Base-by-base conservation (phyloP, 208 protist species). In the Acanthamoeba lenticulata region DNA sequence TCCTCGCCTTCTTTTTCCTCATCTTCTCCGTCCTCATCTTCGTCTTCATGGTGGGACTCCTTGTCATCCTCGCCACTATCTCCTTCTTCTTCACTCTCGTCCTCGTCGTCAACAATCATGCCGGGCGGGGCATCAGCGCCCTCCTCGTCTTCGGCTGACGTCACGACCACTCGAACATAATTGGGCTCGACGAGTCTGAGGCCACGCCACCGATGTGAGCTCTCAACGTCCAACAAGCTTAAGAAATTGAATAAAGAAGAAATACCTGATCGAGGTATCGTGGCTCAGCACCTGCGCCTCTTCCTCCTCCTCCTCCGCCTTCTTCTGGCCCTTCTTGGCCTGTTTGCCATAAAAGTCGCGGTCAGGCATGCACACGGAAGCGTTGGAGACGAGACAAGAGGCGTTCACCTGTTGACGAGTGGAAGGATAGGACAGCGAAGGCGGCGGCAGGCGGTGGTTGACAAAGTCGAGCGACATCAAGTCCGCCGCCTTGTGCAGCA, bases 401-500 rank as follows among this genome's bases (percentile, higher is more conserved):
- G 69, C 7, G 38, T 13, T 91, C 44, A 60, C 45, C 24, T 49
- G 19, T 24, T 49, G 21, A 44, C 7, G 27, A 3, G 11, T 17
- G 17, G 55, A 3, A 27, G 85, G 13, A 29, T 72, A 62, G 55
- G 15, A 38, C 5, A 91, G 11, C 11, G 85, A 62, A 9, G 83
- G 42, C 55, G 85, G 85, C 15, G 85, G 85, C 85, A 91, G n/a
- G 4, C 85, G 49, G 32, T 91, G 47, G 27, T 72, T 72, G 57
- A 72, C 57, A 24, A 91, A 91, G 55, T 91, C 85, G 7, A 91
- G 57, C 45, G 85, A 91, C 34, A 36, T 34, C 21, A 72, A 13
- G 55, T 91, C 85, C 3, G 85, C 85, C 24, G 85, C 85, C 55
- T 69, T 38, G 85, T 91, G 85, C 4, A 91, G 57, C 52, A 91